Percentiles rank a stretch among this genome's conserved stretches.
phyloP scores from a whole-genome alignment of 2,329 filamentous ascomycete species.

The Sclerotinia spermophila region DNA sequence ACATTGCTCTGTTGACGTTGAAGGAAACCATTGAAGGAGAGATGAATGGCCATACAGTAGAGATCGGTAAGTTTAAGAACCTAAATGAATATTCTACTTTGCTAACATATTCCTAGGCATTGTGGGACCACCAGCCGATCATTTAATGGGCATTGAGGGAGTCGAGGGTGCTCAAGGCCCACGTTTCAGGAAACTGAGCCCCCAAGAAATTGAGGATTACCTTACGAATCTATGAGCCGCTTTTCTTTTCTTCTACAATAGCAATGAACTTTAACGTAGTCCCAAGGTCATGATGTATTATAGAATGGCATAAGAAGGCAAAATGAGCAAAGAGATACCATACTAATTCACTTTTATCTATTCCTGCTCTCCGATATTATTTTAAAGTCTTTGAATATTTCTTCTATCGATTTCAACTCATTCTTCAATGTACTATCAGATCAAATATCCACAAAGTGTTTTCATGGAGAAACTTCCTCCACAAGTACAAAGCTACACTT shows the following conservation, averaged over 20 bases:
- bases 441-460: not conserved
- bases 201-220: conserved; percentile 99
- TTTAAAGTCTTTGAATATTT: not conserved
- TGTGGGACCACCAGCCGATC: conserved; percentile 88
- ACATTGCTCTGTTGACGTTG: conserved; percentile 93
- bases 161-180: conserved; percentile 81
- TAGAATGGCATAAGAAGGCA: conserved; percentile 37
- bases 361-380: not conserved
- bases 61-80: conserved; percentile 70
- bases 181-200: conserved; percentile 88
- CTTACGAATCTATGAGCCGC: conserved; percentile 79
- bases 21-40: conserved; percentile 99
- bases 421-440: not conserved
- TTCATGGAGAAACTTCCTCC: conserved; percentile 17
- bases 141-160: conserved; percentile 86
- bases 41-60: conserved; percentile 98
- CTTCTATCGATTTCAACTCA: not conserved
- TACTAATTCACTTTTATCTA: not conserved
- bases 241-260: conserved; percentile 21
- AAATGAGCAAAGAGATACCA: conserved; percentile 36
- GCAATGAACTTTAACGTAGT: conserved; percentile 26
- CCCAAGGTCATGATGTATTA: conserved; percentile 37
- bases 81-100: conserved; percentile 10
- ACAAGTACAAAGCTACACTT: conserved; percentile 37
- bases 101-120: conserved; percentile 60